Evolutionary conservation across 2,329 filamentous ascomycete species (phyloP).

Genomic region (Phaeosphaeriaceae sp.): DNA sequence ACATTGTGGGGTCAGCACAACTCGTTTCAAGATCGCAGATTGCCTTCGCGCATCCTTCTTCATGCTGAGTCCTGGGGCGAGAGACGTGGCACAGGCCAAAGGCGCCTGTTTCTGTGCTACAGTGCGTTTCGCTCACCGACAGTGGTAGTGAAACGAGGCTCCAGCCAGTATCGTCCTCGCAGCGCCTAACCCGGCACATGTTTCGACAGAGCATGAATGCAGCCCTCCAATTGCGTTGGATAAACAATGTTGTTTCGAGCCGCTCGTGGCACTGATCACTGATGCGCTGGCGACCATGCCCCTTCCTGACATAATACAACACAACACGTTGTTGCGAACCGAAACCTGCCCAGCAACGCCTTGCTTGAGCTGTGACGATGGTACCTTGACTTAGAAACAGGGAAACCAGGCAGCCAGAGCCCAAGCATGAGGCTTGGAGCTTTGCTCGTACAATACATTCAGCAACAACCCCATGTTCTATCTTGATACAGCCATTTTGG

Average conservation of each 20-base stretch:
- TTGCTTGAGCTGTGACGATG: neutral
- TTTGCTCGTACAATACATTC: neutral
- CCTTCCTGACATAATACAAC: neutral
- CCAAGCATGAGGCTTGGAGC: neutral
- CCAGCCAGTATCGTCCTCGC: conserved; percentile 7
- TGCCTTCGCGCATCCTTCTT: conserved; percentile 1
- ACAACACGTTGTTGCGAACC: neutral
- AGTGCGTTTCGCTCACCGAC: conserved; percentile 14
- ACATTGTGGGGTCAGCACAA: neutral
- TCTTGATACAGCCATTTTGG: neutral
- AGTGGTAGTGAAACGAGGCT: conserved; percentile 16
- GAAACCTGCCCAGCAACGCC: neutral
- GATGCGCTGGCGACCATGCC: conserved; percentile 17
- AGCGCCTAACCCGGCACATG: conserved; percentile 8
- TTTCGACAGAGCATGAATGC: conserved; percentile 11
- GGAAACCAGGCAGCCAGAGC: neutral
- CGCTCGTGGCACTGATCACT: conserved; percentile 6
- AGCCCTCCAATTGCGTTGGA: conserved; percentile 10
- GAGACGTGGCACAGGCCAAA: conserved; percentile 3
- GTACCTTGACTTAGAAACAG: neutral
- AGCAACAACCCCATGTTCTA: neutral
- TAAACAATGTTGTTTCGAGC: conserved; percentile 7
- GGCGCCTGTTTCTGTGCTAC: conserved; percentile 4
- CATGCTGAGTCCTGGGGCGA: conserved; percentile 2
- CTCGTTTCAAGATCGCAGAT: conserved; percentile 3